Base-by-base conservation (phyloP, 352 stramenopile species). In the Pythium phragmitis region DNA sequence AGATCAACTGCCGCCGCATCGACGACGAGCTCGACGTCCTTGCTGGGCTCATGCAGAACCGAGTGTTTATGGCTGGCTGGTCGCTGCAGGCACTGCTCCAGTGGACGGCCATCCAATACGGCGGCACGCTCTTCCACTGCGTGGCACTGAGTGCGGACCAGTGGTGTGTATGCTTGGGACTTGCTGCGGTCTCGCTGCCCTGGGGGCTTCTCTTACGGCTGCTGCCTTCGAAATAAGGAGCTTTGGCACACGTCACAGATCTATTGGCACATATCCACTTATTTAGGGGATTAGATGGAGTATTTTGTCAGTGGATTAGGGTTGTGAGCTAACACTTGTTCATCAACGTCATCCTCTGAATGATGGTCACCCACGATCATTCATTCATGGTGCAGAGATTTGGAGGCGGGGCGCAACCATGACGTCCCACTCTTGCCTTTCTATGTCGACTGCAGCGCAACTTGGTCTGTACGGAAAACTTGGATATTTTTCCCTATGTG, bases 21-120 rank as follows among this genome's bases (percentile, higher is more conserved):
- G 74, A 92, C 76, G 80, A 94, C 57, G 85, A 91, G 70, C 86
- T 89, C 70, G 99, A 99, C 74, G 77, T 98, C 14, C 95, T 99
- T 59, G 75, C 79, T 3, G 94, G 94, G n/a, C 77, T 99, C n/a
- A 49, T 85, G 39, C 72, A 75, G 23, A 99, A 99, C 80, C 26
- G 26, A 28, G 36, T 92, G n/a, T 99, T 99, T 71, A 80, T 98
- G 52, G 76, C 76, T 55, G 92, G 99, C 56, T 86, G 92, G 4
- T 16, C 97, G 4, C 70, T 96, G 51, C 98, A 97, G 57, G 79
- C 98, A 12, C 23, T 87, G 28, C 80, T 97, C 45, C 97, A 99
- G 76, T 67, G 98, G 39, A 54, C 99, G 49, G 98, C 99, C 57
- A 89, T 99, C 9, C 72, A 99, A 73, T 88, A 85, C 55, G 97